Conservation (phyloP, 2,329 filamentous ascomycete genomes). For the Aureobasidium zeae region DNA sequence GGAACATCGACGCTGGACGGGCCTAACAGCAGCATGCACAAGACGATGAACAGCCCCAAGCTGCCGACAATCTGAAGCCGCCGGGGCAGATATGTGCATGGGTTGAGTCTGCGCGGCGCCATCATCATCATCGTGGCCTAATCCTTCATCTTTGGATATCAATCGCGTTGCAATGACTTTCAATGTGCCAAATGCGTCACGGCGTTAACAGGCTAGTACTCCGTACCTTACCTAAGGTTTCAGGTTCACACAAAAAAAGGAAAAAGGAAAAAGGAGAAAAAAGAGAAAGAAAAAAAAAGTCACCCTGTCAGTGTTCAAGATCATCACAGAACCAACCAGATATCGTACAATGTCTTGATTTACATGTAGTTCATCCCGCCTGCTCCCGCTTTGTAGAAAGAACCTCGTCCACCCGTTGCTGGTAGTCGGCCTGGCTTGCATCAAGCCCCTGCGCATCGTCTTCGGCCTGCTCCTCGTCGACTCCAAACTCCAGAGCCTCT, state of each 20-base stretch:
- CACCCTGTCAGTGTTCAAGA: too few species aligned
- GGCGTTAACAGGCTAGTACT: too few species aligned
- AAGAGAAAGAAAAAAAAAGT: too few species aligned
- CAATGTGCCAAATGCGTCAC: too few species aligned
- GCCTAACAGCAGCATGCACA: conserved; percentile 30
- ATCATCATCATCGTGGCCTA: too few species aligned
- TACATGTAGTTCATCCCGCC: neutral
- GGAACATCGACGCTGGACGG: conserved; percentile 27
- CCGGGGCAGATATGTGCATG: conserved; percentile 35
- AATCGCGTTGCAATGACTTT: too few species aligned
- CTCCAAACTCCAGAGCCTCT: conserved; percentile 22
- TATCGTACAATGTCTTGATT: too few species aligned
- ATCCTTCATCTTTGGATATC: neutral
- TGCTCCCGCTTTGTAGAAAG: conserved; percentile 6
- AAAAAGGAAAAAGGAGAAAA: too few species aligned
- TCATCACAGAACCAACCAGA: too few species aligned
- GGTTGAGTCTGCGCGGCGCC: conserved; percentile 22
- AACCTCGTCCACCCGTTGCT: conserved; percentile 11
- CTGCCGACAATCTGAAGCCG: conserved; percentile 38
- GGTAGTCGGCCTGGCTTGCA: conserved; percentile 3
- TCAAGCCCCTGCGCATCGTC: neutral
- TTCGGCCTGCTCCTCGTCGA: conserved; percentile 9
- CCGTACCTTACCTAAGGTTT: too few species aligned
- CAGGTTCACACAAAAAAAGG: too few species aligned
- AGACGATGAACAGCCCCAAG: conserved; percentile 30